Evolutionary conservation across 768 basidiomycete species (phyloP).

Genomic region (Lentinula detonsa): DNA sequence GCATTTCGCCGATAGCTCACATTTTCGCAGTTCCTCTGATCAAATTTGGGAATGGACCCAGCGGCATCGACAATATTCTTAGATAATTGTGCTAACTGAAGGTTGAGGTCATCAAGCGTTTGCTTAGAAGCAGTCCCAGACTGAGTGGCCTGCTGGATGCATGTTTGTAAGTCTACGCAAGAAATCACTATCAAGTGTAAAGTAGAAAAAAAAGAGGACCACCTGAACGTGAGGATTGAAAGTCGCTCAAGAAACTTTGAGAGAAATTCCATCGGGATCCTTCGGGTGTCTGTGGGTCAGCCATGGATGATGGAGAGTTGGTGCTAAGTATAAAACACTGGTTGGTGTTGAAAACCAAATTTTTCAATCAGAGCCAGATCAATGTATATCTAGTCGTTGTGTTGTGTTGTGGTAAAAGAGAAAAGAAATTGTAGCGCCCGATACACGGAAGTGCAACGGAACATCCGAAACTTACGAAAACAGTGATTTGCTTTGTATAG

Average conservation of each 20-base stretch:
- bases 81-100: constrained; percentile 50
- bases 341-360: too few relatives aligned
- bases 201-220: constrained; percentile 8
- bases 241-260: constrained; percentile 42
- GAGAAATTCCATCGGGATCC: constrained; percentile 34
- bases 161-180: constrained; percentile 19
- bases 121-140: constrained; percentile 25
- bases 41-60: constrained; percentile 61
- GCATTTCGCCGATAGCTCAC: constrained; percentile 31
- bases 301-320: neutral
- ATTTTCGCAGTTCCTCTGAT: constrained; percentile 65
- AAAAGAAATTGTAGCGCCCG: too few relatives aligned
- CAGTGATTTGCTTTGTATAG: too few relatives aligned
- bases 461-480: too few relatives aligned
- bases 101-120: constrained; percentile 36
- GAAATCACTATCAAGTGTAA: neutral
- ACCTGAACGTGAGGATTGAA: constrained; percentile 37
- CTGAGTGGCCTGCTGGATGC: constrained; percentile 31
- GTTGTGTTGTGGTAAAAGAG: too few relatives aligned
- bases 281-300: neutral
- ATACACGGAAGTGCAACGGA: too few relatives aligned
- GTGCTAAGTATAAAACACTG: too few relatives aligned
- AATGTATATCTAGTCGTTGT: too few relatives aligned
- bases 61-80: constrained; percentile 62
- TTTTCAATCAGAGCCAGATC: too few relatives aligned